Base-by-base conservation (phyloP, 1,284 basidiomycete genomes). In the Fomitopsis palustris region DNA sequence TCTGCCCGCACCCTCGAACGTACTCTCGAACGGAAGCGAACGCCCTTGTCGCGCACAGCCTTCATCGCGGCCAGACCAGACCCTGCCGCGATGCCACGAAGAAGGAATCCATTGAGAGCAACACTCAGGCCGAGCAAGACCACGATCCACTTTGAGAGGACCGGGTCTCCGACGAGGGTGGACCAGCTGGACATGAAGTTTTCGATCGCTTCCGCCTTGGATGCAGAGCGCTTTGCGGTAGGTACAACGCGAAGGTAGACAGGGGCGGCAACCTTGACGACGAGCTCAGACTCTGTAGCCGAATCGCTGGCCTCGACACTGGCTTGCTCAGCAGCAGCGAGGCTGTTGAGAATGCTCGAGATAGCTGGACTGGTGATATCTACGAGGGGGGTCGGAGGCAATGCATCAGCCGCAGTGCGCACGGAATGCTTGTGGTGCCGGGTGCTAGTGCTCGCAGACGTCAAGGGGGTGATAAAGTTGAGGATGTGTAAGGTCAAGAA, bases 91-190 rank as follows among this genome's bases (percentile, higher is more conserved):
- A 89, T 87, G 7, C 89, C 88, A 74, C 95, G 96, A 62, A 99
- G 82, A 35, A 99, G 80, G 72, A 95, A 98, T 1, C 95, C 95
- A 68, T 99, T 99, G 63, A 99, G 80, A 62, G 90, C 86, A 63
- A 99, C 89, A 63, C 90, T 94, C 65, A 96, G 84, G 3, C 87
- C 90, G 35, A 99, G 85, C 17, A 92, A 81, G 56, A 95, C 81
- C 57, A 98, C 92, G 68, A 99, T 96, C 93, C 94, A 97, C 78
- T 99, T 99, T 69, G 87, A 90, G 65, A 99, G 78, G 57, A 98
- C 86, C 0, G 96, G 96, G 71, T 99, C 96, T 33, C 95, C 95
- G 56, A 98, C 95, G 63, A 98, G 86, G n/a, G 81, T 79, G 8
- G 93, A 94, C 96, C 96, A 98, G n/a, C 86, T 84, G 41, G 86